These are phyloP conservation scores for Aegle marmelos DNA, from an alignment of 345 rosid species.

Conservation along the genomic window DNA sequence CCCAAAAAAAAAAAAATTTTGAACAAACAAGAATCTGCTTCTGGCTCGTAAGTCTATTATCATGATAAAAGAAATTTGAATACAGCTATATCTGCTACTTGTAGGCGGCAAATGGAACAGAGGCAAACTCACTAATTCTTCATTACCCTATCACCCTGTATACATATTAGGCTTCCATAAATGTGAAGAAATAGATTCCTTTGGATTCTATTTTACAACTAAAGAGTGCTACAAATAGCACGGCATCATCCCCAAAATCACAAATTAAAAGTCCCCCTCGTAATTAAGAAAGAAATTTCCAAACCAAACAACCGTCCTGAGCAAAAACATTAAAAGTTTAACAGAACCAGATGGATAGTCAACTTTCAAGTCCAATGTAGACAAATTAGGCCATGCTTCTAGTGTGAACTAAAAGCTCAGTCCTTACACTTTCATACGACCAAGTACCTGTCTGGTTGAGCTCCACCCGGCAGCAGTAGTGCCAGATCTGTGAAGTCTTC, in stretches of 20 bases:
- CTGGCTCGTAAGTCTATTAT: not conserved
- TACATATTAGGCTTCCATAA: not conserved
- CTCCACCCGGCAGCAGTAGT: conserved; percentile 82
- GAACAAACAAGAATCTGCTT: not conserved
- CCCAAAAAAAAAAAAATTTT: not conserved
- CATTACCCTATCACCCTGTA: not conserved
- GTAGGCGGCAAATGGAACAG: not conserved
- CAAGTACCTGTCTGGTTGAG: conserved; percentile 89
- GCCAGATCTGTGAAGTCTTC: conserved; percentile 88
- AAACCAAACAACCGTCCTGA: not conserved
- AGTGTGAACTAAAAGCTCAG: conserved; percentile 13
- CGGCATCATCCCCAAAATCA: not conserved
- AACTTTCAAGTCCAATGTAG: not conserved
- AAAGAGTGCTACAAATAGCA: not conserved
- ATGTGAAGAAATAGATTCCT: not conserved
- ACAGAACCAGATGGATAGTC: not conserved
- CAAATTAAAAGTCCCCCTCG: not conserved
- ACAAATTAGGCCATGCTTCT: not conserved
- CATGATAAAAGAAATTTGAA: not conserved
- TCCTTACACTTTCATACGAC: conserved; percentile 67
- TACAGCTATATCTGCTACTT: not conserved
- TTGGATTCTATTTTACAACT: not conserved
- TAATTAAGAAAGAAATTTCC: not conserved
- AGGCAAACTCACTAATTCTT: not conserved
- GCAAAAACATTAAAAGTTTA: not conserved